A percentile compares a stretch with the other conserved stretches of the same genome.
Conservation (phyloP, 257 asterid genomes). For the Solanum pimpinellifolium region DNA sequence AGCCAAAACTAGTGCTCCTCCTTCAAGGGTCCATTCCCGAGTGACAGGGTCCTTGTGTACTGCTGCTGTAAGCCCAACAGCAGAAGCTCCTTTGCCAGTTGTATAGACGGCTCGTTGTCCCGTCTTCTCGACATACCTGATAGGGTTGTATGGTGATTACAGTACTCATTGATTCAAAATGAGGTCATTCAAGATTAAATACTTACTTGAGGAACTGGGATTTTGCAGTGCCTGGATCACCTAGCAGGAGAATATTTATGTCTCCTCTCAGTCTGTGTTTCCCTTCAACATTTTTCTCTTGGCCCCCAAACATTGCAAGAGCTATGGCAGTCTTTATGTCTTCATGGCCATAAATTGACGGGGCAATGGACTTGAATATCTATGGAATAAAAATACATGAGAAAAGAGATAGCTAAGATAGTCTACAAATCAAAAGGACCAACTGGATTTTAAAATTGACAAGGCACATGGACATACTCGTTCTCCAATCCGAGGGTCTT, state of each 20-base stretch:
- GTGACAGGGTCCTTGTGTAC: constrained; percentile 99
- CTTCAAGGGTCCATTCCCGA: constrained; percentile 98
- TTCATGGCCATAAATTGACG: constrained; percentile 94
- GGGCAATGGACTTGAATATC: constrained; percentile 91
- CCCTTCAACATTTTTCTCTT: constrained; percentile 92
- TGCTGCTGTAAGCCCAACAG: constrained; percentile 98
- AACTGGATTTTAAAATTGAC: background rate
- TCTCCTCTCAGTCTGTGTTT: constrained; percentile 92
- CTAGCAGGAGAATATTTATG: constrained; percentile 85
- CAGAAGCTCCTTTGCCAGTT: constrained; percentile 99
- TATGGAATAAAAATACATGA: constrained; percentile 8
- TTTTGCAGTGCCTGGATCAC: constrained; percentile 99
- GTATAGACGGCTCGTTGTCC: constrained; percentile 97
- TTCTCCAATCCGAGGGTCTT: constrained; percentile 96
- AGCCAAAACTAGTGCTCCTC: constrained; percentile 98
- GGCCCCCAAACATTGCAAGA: constrained; percentile 98
- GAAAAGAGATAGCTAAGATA: background rate
- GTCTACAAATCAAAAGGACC: background rate
- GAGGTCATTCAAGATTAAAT: background rate
- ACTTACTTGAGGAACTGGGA: constrained; percentile 95
- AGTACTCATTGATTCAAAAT: constrained; percentile 1
- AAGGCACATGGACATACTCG: constrained; percentile 30
- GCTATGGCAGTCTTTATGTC: constrained; percentile 95
- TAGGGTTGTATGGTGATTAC: background rate
- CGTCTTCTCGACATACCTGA: constrained; percentile 87